A percentile compares a stretch with the other conserved stretches of the same genome.
Conservation (phyloP, 768 basidiomycete species). For the Kwoniella newhampshirensis region DNA sequence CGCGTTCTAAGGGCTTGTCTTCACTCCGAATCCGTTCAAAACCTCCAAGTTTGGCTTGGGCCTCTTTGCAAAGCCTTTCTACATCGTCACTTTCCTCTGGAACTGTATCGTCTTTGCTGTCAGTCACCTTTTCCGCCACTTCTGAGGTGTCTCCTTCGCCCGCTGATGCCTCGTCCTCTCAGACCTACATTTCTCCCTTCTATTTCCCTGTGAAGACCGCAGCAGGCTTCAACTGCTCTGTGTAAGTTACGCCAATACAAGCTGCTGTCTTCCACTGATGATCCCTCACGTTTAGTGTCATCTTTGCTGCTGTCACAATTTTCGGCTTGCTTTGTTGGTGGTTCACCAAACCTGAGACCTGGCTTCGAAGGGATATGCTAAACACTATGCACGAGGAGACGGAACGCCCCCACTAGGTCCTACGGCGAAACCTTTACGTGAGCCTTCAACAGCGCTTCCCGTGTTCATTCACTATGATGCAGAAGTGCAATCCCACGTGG, state of each 20-base stretch:
- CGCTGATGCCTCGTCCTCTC: not conserved
- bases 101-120: conserved; percentile 1
- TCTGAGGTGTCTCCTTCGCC: too few species aligned
- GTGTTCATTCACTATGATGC: too few species aligned
- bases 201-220: conserved; percentile 1
- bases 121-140: not conserved
- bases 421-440: too few species aligned
- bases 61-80: conserved; percentile 1
- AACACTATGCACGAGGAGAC: conserved; percentile 2
- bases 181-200: conserved; percentile 1
- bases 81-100: not conserved
- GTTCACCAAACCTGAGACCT: conserved; percentile 1
- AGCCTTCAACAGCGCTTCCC: too few species aligned
- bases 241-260: not conserved
- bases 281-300: not conserved
- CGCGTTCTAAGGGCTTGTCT: not conserved
- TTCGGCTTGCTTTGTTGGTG: not conserved
- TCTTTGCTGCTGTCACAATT: not conserved
- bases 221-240: conserved; percentile 1
- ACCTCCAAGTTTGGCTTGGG: conserved; percentile 1
- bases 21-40: not conserved
- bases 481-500: too few species aligned
- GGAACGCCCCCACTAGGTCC: not conserved
- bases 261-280: not conserved
- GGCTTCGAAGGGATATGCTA: not conserved